Evolutionary conservation across 768 basidiomycete genomes (phyloP), one percentile per base, ranked within the genome.

Genomic region (Symmetrospora coprosmae): DNA sequence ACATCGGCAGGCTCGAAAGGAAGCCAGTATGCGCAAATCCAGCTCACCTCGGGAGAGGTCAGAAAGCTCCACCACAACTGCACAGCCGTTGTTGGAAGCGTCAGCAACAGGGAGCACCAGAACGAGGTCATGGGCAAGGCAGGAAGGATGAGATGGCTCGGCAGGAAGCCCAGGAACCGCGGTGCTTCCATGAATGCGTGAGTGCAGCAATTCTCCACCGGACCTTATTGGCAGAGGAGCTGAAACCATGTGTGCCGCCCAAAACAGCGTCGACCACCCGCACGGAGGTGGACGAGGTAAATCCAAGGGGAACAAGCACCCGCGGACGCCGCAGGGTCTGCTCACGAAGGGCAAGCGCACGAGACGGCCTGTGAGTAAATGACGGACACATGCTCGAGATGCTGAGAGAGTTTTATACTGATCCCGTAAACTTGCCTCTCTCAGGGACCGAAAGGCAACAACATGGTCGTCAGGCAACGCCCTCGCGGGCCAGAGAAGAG

Each of bases 291-390:
- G 92, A 73, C 85, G 92, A 74, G 92, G 92, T 67, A 96, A 92
- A 74, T 87, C 85, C 62, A 97, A 99, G 78, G 87, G 87, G 60
- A 83, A 91, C 80, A 92, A 87, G 71, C 83, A 90, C 71, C 88
- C 91, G 34, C 35, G 52, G 7, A 64, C 63, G 27, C 19, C 50
- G 4, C 53, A 63, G 23, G 64, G 64, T 46, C 30, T 84, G 60
- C 85, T 87, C 14, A 53, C 62, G 2, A 88, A 89, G 76, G 90
- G 90, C 61, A 86, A 82, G 63, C 80, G 92, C 60, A 99, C 92
- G 56, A 83, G 92, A 69, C 85, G 88, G 71, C 86, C 89, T 16
- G 88, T 88, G 45, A 86, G 85, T 58, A 2, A 46, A 28, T 6
- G 21, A 28, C 2, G 19, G n/a, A n/a, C n/a, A n/a, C n/a, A n/a